Percentiles rank a stretch among this genome's conserved stretches.
Conservation (phyloP, 345 rosid genomes). For the Eucalyptus pauciflora region DNA sequence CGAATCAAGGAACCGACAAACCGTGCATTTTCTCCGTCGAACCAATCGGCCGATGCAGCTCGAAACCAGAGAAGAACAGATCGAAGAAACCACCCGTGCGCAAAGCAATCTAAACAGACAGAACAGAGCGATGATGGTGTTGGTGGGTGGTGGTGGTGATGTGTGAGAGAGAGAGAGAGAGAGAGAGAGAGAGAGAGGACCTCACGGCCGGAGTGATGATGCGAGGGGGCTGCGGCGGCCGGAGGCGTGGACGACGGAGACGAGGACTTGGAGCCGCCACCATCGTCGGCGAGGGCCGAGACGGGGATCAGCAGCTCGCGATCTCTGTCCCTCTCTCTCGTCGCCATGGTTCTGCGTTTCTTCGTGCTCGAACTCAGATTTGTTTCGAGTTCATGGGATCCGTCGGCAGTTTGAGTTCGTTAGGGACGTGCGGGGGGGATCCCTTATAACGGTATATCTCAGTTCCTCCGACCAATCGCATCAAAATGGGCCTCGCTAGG, state of each 20-base stretch:
- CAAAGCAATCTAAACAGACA: not conserved
- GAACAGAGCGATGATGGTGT: not conserved
- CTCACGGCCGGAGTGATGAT: constrained; percentile 16
- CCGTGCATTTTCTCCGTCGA: not conserved
- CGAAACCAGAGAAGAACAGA: not conserved
- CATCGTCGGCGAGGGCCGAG: constrained; percentile 1
- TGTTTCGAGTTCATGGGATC: not conserved
- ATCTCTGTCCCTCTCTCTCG: constrained; percentile 21
- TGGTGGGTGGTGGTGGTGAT: not conserved
- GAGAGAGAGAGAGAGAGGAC: not conserved
- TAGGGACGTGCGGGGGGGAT: not conserved
- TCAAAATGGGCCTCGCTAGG: not conserved
- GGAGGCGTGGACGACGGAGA: constrained; percentile 5
- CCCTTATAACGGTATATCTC: not conserved
- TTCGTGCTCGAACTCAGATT: not conserved
- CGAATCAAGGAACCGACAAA: not conserved
- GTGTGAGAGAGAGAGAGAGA: not conserved
- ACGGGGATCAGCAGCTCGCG: constrained; percentile 18
- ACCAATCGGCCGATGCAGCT: not conserved
- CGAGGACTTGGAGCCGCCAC: constrained; percentile 3
- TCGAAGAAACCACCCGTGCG: not conserved
- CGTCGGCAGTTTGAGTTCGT: not conserved
- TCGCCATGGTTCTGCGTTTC: not conserved
- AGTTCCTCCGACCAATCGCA: not conserved
- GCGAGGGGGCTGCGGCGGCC: not conserved